Percentiles rank a stretch among this genome's conserved stretches.
Conservation (phyloP, 2,329 filamentous ascomycete species). For the Achaetomium macrosporum region DNA sequence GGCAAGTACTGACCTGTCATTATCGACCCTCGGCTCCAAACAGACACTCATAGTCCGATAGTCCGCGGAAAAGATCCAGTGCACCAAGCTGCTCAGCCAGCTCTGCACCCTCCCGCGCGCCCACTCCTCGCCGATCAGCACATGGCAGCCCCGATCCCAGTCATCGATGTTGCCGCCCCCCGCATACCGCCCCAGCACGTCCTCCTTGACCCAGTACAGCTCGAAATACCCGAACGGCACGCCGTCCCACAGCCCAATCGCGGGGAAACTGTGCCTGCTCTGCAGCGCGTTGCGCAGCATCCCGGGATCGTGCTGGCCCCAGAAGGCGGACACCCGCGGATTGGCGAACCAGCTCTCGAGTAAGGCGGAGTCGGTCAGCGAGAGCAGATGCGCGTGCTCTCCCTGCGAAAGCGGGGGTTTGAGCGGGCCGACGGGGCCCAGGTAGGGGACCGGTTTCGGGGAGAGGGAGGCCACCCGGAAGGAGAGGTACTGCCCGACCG, state of each 20-base stretch:
- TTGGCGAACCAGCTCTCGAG: conserved; percentile 86
- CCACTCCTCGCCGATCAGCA: conserved; percentile 87
- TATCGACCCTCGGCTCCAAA: conserved; percentile 87
- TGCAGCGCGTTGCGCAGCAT: conserved; percentile 64
- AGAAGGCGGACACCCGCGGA: conserved; percentile 76
- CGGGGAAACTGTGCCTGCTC: conserved; percentile 75
- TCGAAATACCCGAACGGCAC: conserved; percentile 97
- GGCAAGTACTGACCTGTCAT: conserved; percentile 60
- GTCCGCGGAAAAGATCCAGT: conserved; percentile 75
- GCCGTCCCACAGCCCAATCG: conserved; percentile 89
- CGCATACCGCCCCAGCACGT: conserved; percentile 65
- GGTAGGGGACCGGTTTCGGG: conserved; percentile 55
- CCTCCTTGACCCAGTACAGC: conserved; percentile 97
- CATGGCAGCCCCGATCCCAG: conserved; percentile 84
- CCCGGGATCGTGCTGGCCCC: conserved; percentile 61
- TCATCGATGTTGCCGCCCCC: conserved; percentile 55
- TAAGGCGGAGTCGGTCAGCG: conserved; percentile 50
- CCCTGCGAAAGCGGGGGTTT: conserved; percentile 30
- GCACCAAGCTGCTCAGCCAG: conserved; percentile 83
- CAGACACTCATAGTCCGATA: conserved; percentile 75
- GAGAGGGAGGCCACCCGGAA: conserved; percentile 78
- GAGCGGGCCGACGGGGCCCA: conserved; percentile 48
- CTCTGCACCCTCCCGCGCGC: conserved; percentile 74
- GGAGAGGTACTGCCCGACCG: conserved; percentile 74
- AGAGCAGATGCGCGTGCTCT: conserved; percentile 35